Base-by-base conservation (phyloP, 2,329 filamentous ascomycete genomes). In the Xylaria sp. region DNA sequence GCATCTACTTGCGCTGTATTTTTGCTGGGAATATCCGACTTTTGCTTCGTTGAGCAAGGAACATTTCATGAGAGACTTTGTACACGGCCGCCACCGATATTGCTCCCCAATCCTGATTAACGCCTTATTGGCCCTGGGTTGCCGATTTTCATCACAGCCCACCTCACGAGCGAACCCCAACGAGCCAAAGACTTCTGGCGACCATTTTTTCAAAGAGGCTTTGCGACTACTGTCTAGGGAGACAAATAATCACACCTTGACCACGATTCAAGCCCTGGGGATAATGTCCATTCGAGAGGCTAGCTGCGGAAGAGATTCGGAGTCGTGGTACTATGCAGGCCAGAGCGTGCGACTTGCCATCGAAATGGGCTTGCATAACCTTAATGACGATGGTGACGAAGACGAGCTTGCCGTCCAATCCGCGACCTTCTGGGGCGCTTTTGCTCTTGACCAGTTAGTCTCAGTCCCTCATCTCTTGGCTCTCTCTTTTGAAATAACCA, bases 281-380 rank as follows among this genome's bases (percentile, higher is more conserved):
- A 87, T 94, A 74, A 92, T 94, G 90, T 90, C 90, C 6, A 89
- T 93, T 71, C 83, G 91, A 51, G 91, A 94, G 80, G 90, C 90
- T 2, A 93, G 91, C 75, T 90, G 89, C 71, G 91, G 91, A 0
- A 85, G 91, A 41, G 90, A 93, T 74, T 92, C 90, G 36, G 89
- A 91, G 71, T 92, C 91, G 60, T 93, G 91, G 84, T 91, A 88
- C 67, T 91, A 92, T 71, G 88, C 90, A 2, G 91, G 91, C 1
- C 89, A 92, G 77, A 92, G 90, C 74, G 88, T 93, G 67, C 86
- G 90, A 3, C 85, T 94, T 70, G 91, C 90, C 36, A 83, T 93
- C 46, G 92, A 93, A 77, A 89, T 93, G 83, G 90, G 90, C 0
- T 78, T 93, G 55, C 90, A 93, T 76, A 82, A 88, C 6, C 74